These are phyloP conservation scores for Dioszegia aurantiaca DNA, from an alignment of 768 basidiomycete species.

Conservation along the genomic window DNA sequence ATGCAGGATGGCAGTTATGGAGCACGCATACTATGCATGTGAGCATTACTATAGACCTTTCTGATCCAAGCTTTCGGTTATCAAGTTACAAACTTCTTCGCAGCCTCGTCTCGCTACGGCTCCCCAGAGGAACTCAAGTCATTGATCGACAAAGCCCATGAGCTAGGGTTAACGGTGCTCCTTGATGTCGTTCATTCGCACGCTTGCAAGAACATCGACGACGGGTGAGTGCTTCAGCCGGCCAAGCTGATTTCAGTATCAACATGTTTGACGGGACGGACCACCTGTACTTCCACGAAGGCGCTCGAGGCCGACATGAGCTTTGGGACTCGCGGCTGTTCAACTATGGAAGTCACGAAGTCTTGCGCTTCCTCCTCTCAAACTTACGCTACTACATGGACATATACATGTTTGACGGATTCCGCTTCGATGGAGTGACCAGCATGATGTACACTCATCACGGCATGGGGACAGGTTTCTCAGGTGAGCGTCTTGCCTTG, in stretches of 20 bases:
- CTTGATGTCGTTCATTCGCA: slow-evolving; percentile 98
- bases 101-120: slow-evolving; percentile 92
- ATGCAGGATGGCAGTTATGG: slow-evolving; percentile 85
- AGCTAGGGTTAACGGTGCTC: slow-evolving; percentile 85
- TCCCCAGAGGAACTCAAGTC: slow-evolving; percentile 93
- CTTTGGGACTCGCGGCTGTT: slow-evolving; percentile 96
- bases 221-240: slow-evolving; percentile 59
- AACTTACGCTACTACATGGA: slow-evolving; percentile 95
- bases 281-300: slow-evolving; percentile 95
- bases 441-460: slow-evolving; percentile 99
- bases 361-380: slow-evolving; percentile 87
- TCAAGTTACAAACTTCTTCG: slow-evolving; percentile 96
- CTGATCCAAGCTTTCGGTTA: slow-evolving; percentile 80
- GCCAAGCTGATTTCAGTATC: slow-evolving; percentile 52
- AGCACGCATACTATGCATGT: slow-evolving; percentile 98
- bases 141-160: slow-evolving; percentile 90
- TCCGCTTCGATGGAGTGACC: slow-evolving; percentile 97
- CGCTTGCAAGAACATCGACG: slow-evolving; percentile 94
- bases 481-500: slow-evolving; percentile 56
- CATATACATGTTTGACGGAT: slow-evolving; percentile 92
- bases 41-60: slow-evolving; percentile 40
- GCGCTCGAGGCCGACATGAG: slow-evolving; percentile 82
- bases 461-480: slow-evolving; percentile 96
- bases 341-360: slow-evolving; percentile 94
- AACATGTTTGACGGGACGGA: slow-evolving; percentile 97